A percentile compares a stretch with the other conserved stretches of the same genome.
Evolutionary conservation across 1,284 basidiomycete genomes (phyloP).

Genomic region (Cutaneotrichosporon sp.): DNA sequence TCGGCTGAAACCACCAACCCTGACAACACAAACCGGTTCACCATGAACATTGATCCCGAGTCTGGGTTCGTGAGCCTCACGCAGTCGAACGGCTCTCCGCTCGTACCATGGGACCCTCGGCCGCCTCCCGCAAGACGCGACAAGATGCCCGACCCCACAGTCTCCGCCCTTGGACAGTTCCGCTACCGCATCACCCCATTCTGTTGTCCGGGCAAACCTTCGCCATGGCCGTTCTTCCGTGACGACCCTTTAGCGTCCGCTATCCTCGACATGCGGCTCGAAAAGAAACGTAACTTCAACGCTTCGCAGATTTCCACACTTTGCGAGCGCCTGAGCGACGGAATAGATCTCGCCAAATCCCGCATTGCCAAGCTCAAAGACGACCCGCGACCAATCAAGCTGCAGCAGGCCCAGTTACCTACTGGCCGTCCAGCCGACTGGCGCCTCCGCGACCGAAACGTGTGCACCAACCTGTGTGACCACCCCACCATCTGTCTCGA

Average conservation of each 20-base stretch:
- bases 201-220: slow-evolving; percentile 32
- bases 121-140: slow-evolving; percentile 6
- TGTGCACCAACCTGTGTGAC: slow-evolving; percentile 40
- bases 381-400: slow-evolving; percentile 12
- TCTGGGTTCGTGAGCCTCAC: slow-evolving; percentile 24
- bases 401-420: slow-evolving; percentile 22
- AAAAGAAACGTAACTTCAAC: slow-evolving; percentile 24
- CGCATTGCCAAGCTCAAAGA: slow-evolving; percentile 23
- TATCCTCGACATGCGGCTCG: slow-evolving; percentile 27
- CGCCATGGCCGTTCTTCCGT: slow-evolving; percentile 39
- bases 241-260: slow-evolving; percentile 36
- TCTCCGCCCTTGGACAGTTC: slow-evolving; percentile 2
- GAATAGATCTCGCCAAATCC: slow-evolving; percentile 13
- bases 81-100: neutral
- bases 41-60: slow-evolving; percentile 16
- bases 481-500: slow-evolving; percentile 42
- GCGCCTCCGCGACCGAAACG: slow-evolving; percentile 23
- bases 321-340: slow-evolving; percentile 26
- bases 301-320: slow-evolving; percentile 26
- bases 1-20: neutral
- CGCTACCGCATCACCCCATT: slow-evolving; percentile 30
- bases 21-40: slow-evolving; percentile 10
- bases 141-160: neutral
- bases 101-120: slow-evolving; percentile 13
- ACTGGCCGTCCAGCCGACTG: slow-evolving; percentile 30